Percentiles rank a stretch among this genome's conserved stretches.
These are phyloP conservation scores for Dioscorea cayenensis DNA, from an alignment of 116 monocot species.

Conservation along the genomic window DNA sequence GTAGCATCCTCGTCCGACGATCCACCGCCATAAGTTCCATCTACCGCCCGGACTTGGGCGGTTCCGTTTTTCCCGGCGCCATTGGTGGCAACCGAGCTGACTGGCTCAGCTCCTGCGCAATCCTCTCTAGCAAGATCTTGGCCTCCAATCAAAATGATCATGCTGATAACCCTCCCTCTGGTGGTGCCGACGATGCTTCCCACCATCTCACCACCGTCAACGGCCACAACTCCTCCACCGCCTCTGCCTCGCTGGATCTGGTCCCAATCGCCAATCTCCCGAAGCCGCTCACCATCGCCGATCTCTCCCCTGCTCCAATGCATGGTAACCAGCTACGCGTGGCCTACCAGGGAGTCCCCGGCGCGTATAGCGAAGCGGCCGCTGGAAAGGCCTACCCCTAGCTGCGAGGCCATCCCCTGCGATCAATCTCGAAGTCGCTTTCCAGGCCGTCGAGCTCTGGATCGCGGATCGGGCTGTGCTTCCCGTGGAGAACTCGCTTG, in stretches of 20 bases:
- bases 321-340: slow-evolving; percentile 63
- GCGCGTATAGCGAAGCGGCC: slow-evolving; percentile 76
- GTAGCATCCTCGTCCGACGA: not conserved
- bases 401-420: slow-evolving; percentile 71
- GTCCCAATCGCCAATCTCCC: slow-evolving; percentile 34
- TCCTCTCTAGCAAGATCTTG: slow-evolving; percentile 36
- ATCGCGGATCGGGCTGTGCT: slow-evolving; percentile 76
- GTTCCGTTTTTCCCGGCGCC: slow-evolving; percentile 19
- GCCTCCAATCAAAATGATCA: slow-evolving; percentile 9
- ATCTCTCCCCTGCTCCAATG: slow-evolving; percentile 59
- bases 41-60: slow-evolving; percentile 10
- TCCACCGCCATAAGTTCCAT: slow-evolving; percentile 3
- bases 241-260: slow-evolving; percentile 18
- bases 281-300: slow-evolving; percentile 41
- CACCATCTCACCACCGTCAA: slow-evolving; percentile 15
- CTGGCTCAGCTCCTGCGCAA: slow-evolving; percentile 55
- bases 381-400: slow-evolving; percentile 76
- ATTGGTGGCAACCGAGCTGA: slow-evolving; percentile 29
- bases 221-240: slow-evolving; percentile 9
- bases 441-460: slow-evolving; percentile 82
- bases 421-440: slow-evolving; percentile 85
- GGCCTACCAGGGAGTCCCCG: slow-evolving; percentile 79
- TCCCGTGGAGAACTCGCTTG: slow-evolving; percentile 76
- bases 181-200: not conserved
- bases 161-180: not conserved